A percentile compares a stretch with the other conserved stretches of the same genome.
phyloP scores from a whole-genome alignment of 345 rosid genomes.

The Rubroshorea leprosula region DNA sequence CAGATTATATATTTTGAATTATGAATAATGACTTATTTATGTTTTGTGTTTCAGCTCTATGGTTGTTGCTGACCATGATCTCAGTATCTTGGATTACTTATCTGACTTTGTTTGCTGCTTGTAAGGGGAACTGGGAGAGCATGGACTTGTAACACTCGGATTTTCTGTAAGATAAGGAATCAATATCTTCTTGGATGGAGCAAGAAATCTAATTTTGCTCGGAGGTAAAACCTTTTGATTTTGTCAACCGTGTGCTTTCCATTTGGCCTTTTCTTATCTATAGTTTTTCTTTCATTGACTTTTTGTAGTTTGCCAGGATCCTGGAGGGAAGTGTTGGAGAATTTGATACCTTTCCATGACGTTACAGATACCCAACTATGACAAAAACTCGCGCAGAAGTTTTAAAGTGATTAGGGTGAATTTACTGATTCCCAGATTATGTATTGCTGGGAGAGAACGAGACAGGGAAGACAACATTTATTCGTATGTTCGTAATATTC shows the following conservation, averaged over 20 bases:
- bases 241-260: background rate
- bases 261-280: slow-evolving; percentile 2
- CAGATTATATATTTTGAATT: no score
- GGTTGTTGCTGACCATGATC: slow-evolving; percentile 98
- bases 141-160: slow-evolving; percentile 96
- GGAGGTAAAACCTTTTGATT: slow-evolving; percentile 44
- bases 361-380: slow-evolving; percentile 93
- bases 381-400: slow-evolving; percentile 75
- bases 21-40: background rate
- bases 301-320: slow-evolving; percentile 81
- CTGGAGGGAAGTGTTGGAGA: slow-evolving; percentile 89
- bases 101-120: slow-evolving; percentile 97
- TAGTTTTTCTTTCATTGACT: background rate
- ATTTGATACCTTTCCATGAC: slow-evolving; percentile 86
- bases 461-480: slow-evolving; percentile 95
- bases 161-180: slow-evolving; percentile 98
- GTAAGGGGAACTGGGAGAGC: slow-evolving; percentile 95
- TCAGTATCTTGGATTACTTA: slow-evolving; percentile 89
- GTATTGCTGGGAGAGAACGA: slow-evolving; percentile 99
- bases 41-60: slow-evolving; percentile 65
- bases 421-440: slow-evolving; percentile 94
- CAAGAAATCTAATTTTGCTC: no score
- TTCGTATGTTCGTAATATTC: slow-evolving; percentile 91
- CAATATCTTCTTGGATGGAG: slow-evolving; percentile 90
- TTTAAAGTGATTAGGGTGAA: slow-evolving; percentile 86